Evolutionary conservation across 2,329 filamentous ascomycete genomes (phyloP).

Genomic region (Microsporum audouinii): DNA sequence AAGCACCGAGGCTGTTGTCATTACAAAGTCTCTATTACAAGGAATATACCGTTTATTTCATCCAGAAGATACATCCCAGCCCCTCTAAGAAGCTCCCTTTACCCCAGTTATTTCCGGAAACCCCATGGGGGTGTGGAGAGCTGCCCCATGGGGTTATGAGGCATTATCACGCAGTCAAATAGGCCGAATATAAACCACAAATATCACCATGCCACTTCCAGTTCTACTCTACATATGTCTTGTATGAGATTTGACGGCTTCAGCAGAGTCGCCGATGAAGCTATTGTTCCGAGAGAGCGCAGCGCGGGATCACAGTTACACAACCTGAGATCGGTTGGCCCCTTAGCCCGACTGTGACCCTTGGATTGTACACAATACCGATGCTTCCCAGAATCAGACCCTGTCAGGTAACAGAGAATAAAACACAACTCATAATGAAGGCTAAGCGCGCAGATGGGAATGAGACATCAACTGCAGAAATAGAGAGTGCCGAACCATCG

Average conservation of each 20-base stretch:
- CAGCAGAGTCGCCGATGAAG: not conserved
- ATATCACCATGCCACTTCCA: not conserved
- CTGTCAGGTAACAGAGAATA: not conserved
- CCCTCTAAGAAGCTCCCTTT: not conserved
- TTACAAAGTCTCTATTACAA: not conserved
- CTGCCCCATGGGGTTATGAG: not conserved
- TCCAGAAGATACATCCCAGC: not conserved
- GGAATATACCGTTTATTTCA: not conserved
- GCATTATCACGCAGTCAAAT: not conserved
- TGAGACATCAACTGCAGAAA: not conserved
- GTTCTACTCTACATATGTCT: not conserved
- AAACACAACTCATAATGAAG: not conserved
- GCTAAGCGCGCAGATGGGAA: not conserved
- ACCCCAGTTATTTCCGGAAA: not conserved
- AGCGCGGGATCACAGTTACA: not conserved
- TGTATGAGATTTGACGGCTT: not conserved
- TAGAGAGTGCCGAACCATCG: not conserved
- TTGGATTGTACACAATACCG: not conserved
- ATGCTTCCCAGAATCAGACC: not conserved
- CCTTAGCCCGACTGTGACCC: not conserved
- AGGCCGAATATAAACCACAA: not conserved
- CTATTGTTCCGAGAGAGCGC: not conserved
- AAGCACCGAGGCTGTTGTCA: not conserved
- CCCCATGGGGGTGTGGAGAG: not conserved
- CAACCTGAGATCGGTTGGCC: not conserved